Percentiles rank a stretch among this genome's conserved stretches.
Evolutionary conservation across 306 rosid species (phyloP).

Genomic region (Cajanus cajan): DNA sequence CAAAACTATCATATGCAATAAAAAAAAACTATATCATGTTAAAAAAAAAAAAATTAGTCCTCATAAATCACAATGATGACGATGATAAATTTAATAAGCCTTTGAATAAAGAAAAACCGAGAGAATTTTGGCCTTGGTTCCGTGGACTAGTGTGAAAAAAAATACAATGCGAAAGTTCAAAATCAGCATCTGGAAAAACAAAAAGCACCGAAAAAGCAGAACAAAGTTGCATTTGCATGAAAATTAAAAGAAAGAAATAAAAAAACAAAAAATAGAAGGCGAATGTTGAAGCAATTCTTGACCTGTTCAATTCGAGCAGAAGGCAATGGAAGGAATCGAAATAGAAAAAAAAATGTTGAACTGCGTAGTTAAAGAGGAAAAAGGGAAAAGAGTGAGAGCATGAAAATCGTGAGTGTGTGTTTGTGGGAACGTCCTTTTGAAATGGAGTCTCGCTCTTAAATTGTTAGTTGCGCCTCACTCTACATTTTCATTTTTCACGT

Average conservation of each 20-base stretch:
- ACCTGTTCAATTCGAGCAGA: conserved; percentile 26
- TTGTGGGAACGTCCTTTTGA: conserved; percentile 6
- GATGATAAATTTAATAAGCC: no score
- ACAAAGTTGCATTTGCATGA: neutral
- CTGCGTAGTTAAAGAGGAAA: neutral
- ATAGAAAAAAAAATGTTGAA: conserved; percentile 3
- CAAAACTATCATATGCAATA: neutral
- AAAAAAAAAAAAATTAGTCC: neutral
- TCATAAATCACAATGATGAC: neutral
- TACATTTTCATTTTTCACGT: conserved; percentile 28
- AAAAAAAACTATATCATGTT: neutral
- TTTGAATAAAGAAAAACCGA: neutral
- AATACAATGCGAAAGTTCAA: neutral
- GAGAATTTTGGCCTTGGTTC: neutral
- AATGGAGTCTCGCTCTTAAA: conserved; percentile 60
- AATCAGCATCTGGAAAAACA: neutral
- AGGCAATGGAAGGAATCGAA: neutral
- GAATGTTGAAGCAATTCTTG: neutral
- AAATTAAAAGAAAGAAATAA: neutral
- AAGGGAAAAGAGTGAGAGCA: conserved; percentile 8
- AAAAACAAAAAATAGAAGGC: neutral
- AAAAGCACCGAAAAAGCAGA: neutral
- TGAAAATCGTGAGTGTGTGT: neutral
- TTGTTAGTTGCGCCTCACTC: conserved; percentile 29
- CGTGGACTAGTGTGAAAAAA: neutral